phyloP scores from a whole-genome alignment of 2,329 filamentous ascomycete genomes.

The Sclerotinia spermophila region DNA sequence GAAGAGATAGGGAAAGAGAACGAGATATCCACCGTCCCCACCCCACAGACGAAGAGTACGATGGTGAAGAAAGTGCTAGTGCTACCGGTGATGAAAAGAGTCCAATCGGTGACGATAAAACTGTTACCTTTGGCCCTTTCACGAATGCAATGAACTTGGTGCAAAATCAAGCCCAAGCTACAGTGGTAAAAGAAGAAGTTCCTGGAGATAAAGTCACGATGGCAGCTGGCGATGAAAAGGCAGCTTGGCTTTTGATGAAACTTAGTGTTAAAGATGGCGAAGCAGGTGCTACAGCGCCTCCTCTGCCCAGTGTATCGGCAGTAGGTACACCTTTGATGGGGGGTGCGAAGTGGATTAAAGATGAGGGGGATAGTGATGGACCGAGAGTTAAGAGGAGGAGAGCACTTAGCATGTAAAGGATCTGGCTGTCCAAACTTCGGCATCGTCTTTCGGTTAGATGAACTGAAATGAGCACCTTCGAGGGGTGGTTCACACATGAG shows the following conservation, averaged over 20 bases:
- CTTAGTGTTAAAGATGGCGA: slow-evolving; percentile 42
- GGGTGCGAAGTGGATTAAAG: slow-evolving; percentile 2
- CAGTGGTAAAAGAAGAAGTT: not conserved
- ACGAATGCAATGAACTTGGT: not conserved
- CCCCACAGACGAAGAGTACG: slow-evolving; percentile 31
- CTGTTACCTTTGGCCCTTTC: too few relatives aligned
- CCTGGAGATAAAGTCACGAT: not conserved
- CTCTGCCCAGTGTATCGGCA: not conserved
- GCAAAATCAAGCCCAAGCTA: not conserved
- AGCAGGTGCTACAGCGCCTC: slow-evolving; percentile 6
- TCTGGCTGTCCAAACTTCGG: not conserved
- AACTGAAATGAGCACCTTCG: not conserved
- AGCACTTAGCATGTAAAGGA: slow-evolving; percentile 39
- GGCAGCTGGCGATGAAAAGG: slow-evolving; percentile 40
- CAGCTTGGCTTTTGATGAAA: slow-evolving; percentile 47
- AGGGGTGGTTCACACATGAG: not conserved
- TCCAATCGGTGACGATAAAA: not conserved
- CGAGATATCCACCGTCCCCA: not conserved
- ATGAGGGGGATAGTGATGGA: slow-evolving; percentile 22
- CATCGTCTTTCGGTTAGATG: not conserved
- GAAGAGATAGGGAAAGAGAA: not conserved
- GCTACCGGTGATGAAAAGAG: slow-evolving; percentile 23
- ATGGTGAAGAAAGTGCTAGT: slow-evolving; percentile 30
- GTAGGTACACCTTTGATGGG: not conserved
- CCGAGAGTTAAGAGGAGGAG: slow-evolving; percentile 42